These are phyloP conservation scores for Acarospora socialis DNA, from an alignment of 2,329 filamentous ascomycete genomes.

Conservation along the genomic window DNA sequence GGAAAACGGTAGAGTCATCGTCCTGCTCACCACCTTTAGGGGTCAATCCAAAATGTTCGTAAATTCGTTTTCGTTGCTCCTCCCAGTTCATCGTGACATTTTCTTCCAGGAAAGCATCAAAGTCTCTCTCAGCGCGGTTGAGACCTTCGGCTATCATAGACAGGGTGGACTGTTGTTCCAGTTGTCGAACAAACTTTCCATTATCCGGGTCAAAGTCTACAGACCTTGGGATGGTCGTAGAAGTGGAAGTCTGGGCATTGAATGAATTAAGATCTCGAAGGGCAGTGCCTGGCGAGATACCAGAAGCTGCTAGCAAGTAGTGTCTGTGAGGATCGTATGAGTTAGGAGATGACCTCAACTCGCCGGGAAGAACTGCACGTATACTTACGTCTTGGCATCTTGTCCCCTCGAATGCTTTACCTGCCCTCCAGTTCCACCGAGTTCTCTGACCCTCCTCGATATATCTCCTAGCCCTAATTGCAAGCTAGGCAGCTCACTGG, in stretches of 20 bases:
- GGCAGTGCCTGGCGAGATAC: slow-evolving; percentile 73
- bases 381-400: slow-evolving; percentile 39
- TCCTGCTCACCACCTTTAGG: slow-evolving; percentile 30
- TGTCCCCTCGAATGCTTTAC: slow-evolving; percentile 26
- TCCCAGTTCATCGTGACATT: slow-evolving; percentile 95
- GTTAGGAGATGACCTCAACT: neutral
- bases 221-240: slow-evolving; percentile 16
- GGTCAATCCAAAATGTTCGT: slow-evolving; percentile 83
- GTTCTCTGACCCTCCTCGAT: slow-evolving; percentile 55
- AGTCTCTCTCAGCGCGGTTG: slow-evolving; percentile 75
- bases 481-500: slow-evolving; percentile 72
- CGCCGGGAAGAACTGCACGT: neutral
- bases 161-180: slow-evolving; percentile 80
- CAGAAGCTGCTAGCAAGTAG: slow-evolving; percentile 84
- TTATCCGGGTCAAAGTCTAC: slow-evolving; percentile 40
- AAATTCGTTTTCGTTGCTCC: slow-evolving; percentile 79
- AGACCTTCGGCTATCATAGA: slow-evolving; percentile 88
- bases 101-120: slow-evolving; percentile 86
- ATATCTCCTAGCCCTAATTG: slow-evolving; percentile 89
- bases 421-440: slow-evolving; percentile 50
- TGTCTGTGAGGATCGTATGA: slow-evolving; percentile 41
- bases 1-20: slow-evolving; percentile 29
- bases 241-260: slow-evolving; percentile 34
- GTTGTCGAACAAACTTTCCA: slow-evolving; percentile 63
- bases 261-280: slow-evolving; percentile 77